Evolutionary conservation across 352 stramenopile species (phyloP).

Genomic region (Pythium aphanidermatum): DNA sequence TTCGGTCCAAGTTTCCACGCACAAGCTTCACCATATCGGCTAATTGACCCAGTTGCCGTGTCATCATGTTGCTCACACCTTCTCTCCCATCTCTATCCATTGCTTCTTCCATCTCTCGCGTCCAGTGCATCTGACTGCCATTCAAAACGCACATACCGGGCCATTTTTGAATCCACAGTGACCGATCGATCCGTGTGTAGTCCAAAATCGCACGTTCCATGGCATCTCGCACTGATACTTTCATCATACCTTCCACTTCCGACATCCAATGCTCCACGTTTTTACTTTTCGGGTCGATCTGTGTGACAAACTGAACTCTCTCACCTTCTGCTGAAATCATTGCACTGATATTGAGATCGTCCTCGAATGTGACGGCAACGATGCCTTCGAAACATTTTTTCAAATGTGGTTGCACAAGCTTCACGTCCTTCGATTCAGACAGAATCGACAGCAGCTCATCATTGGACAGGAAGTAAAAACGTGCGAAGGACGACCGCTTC

Average conservation of each 20-base stretch:
- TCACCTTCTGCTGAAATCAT: conserved; percentile 93
- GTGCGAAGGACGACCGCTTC: conserved; percentile 88
- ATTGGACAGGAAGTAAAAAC: conserved; percentile 94
- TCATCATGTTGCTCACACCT: conserved; percentile 76
- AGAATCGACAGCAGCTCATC: conserved; percentile 92
- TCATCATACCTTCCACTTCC: conserved; percentile 93
- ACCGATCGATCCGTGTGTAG: conserved; percentile 79
- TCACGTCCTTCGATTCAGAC: conserved; percentile 91
- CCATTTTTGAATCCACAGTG: conserved; percentile 93
- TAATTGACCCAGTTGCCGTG: conserved; percentile 82
- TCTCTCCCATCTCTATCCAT: conserved; percentile 75
- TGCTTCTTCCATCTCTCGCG: conserved; percentile 81
- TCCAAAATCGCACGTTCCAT: conserved; percentile 86
- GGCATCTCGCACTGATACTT: conserved; percentile 80
- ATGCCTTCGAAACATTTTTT: conserved; percentile 95
- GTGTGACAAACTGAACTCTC: conserved; percentile 70
- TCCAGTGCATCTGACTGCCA: conserved; percentile 93
- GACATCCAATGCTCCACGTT: conserved; percentile 94
- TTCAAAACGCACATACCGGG: conserved; percentile 89
- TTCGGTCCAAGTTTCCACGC: conserved; percentile 82
- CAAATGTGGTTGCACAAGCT: conserved; percentile 89
- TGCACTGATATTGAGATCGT: conserved; percentile 86
- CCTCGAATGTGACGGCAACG: conserved; percentile 84
- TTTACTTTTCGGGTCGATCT: conserved; percentile 88
- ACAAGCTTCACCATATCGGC: conserved; percentile 93